Conservation (phyloP, 106 monocot genomes). For the Narthecium ossifragum region DNA sequence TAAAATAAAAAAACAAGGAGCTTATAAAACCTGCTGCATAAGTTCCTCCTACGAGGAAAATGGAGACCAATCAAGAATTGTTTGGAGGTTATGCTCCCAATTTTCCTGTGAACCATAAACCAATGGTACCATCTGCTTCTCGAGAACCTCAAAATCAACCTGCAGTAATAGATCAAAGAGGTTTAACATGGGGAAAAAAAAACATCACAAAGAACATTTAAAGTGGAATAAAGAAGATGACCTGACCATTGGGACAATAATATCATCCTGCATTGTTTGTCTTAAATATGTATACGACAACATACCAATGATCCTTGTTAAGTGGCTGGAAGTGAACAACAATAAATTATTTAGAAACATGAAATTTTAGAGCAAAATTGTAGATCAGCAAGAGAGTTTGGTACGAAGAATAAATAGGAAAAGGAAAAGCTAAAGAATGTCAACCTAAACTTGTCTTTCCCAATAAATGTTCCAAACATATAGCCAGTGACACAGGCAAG, state of each 20-base stretch:
- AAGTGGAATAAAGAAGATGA: neutral
- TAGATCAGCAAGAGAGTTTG: too few relatives aligned
- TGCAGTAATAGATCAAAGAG: conserved; percentile 14
- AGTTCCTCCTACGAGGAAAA: conserved; percentile 66
- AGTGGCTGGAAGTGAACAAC: conserved; percentile 14
- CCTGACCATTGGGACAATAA: conserved; percentile 76
- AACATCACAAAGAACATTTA: neutral
- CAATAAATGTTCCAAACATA: too few relatives aligned
- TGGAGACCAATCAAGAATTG: conserved; percentile 86
- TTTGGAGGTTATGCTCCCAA: conserved; percentile 61
- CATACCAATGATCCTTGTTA: conserved; percentile 78
- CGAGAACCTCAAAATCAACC: conserved; percentile 64
- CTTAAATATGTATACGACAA: conserved; percentile 88
- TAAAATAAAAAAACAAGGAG: too few relatives aligned
- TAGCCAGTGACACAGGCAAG: too few relatives aligned
- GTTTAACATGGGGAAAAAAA: too few relatives aligned
- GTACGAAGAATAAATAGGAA: too few relatives aligned
- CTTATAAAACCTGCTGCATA: conserved; percentile 47
- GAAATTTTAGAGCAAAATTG: too few relatives aligned
- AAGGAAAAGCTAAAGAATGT: too few relatives aligned
- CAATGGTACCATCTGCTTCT: conserved; percentile 32
- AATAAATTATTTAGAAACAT: too few relatives aligned
- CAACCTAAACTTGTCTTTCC: too few relatives aligned
- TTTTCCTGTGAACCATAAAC: conserved; percentile 47
- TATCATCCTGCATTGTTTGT: conserved; percentile 84